Conservation (phyloP, 306 rosid genomes). For the Casuarina glauca region DNA sequence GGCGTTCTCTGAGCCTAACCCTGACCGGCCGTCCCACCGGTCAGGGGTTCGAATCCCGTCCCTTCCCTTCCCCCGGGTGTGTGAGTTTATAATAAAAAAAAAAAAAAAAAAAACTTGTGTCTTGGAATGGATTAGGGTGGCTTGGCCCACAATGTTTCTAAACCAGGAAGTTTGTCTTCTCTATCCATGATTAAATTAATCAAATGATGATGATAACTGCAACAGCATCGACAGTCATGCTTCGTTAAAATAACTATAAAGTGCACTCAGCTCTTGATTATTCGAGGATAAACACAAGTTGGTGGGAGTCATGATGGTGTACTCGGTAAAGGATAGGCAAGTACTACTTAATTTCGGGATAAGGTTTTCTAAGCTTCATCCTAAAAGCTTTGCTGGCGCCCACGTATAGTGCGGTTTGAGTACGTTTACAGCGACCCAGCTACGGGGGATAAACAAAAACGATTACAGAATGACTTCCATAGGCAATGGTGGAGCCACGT, state of each 20-base stretch:
- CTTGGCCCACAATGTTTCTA: slow-evolving; percentile 16
- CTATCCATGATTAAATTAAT: slow-evolving; percentile 13
- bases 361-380: slow-evolving; percentile 26
- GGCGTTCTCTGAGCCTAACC: neutral
- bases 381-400: slow-evolving; percentile 21
- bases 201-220: slow-evolving; percentile 6
- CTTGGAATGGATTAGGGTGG: neutral
- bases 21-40: no score
- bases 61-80: no score
- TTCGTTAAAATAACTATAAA: slow-evolving; percentile 11
- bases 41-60: no score
- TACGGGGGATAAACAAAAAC: no score
- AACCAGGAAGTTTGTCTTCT: neutral
- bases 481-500: no score
- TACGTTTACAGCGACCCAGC: neutral
- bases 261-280: slow-evolving; percentile 11
- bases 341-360: slow-evolving; percentile 25
- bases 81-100: no score
- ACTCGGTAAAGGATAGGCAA: neutral
- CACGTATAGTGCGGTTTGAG: slow-evolving; percentile 2
- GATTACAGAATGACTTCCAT: no score
- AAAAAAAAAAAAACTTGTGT: neutral
- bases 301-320: slow-evolving; percentile 42
- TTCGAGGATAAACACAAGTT: slow-evolving; percentile 3
- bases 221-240: slow-evolving; percentile 19